Percentiles rank a stretch among this genome's conserved stretches.
Evolutionary conservation across 2,329 filamentous ascomycete species (phyloP).

Genomic region (Fusarium chaquense): DNA sequence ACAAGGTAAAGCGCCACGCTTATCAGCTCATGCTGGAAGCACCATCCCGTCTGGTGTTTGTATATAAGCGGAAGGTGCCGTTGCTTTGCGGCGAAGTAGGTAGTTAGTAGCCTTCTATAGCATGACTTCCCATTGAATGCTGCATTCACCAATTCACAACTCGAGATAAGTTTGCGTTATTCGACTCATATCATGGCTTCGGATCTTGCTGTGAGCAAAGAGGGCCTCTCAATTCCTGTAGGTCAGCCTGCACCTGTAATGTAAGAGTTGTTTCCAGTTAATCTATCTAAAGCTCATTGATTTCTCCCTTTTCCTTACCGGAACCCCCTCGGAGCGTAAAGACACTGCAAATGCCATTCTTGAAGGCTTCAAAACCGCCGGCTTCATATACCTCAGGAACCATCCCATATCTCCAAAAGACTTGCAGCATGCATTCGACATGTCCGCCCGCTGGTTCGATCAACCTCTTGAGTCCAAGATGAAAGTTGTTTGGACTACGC

Average conservation of each 20-base stretch:
- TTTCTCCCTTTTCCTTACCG: constrained; percentile 78
- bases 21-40: constrained; percentile 12
- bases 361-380: constrained; percentile 83
- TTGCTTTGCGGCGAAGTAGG: background rate
- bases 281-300: constrained; percentile 55
- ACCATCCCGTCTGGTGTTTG: background rate
- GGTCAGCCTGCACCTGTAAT: constrained; percentile 32
- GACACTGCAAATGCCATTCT: constrained; percentile 79
- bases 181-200: constrained; percentile 42
- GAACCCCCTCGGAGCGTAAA: constrained; percentile 69
- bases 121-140: background rate
- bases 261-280: background rate
- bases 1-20: constrained; percentile 8
- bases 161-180: background rate
- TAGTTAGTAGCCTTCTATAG: background rate
- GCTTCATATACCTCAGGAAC: constrained; percentile 90
- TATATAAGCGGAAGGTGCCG: constrained; percentile 8
- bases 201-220: constrained; percentile 62
- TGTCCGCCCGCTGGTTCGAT: constrained; percentile 78
- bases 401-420: constrained; percentile 74
- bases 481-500: constrained; percentile 75
- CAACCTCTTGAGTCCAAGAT: constrained; percentile 73
- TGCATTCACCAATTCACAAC: background rate
- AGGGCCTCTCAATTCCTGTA: constrained; percentile 68
- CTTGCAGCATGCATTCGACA: constrained; percentile 72